phyloP scores from a whole-genome alignment of 768 basidiomycete species.

The Cubamyces lactineus region DNA sequence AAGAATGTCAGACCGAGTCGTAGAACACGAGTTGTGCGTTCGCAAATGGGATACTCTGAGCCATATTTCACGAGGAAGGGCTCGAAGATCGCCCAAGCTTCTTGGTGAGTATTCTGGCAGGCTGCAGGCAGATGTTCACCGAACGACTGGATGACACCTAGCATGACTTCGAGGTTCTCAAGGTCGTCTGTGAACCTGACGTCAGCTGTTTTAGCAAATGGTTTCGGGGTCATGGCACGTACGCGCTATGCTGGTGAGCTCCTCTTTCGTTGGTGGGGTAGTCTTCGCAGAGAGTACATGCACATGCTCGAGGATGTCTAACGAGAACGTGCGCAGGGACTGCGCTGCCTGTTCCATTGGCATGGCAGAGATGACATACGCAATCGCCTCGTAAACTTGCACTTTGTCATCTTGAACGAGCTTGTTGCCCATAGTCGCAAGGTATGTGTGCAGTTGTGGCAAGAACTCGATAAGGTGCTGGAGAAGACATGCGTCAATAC shows the following conservation, averaged over 20 bases:
- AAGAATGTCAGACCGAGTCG: conserved; percentile 86
- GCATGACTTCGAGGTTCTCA: conserved; percentile 93
- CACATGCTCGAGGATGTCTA: conserved; percentile 80
- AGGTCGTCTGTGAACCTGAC: conserved; percentile 63
- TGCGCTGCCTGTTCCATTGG: conserved; percentile 85
- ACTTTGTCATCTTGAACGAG: conserved; percentile 85
- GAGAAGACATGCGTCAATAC: too few species aligned
- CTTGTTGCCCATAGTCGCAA: conserved; percentile 76
- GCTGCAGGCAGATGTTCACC: conserved; percentile 80
- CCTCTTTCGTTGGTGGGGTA: conserved; percentile 64
- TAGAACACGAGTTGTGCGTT: conserved; percentile 82
- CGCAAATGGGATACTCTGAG: conserved; percentile 72
- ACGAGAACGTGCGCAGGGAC: conserved; percentile 83
- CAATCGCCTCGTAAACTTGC: conserved; percentile 95
- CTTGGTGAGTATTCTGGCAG: conserved; percentile 77
- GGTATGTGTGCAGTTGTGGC: conserved; percentile 88
- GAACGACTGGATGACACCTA: conserved; percentile 79
- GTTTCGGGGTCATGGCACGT: conserved; percentile 35
- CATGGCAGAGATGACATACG: conserved; percentile 94
- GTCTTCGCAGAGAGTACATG: conserved; percentile 63
- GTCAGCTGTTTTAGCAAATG: not conserved
- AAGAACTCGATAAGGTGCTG: conserved; percentile 92
- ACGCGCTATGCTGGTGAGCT: conserved; percentile 72
- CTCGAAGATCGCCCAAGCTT: conserved; percentile 87
- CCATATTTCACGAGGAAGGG: conserved; percentile 79